A percentile compares a stretch with the other conserved stretches of the same genome.
Conservation (phyloP, 1,139 yeast genomes). For the Hyphopichia burtonii region DNA sequence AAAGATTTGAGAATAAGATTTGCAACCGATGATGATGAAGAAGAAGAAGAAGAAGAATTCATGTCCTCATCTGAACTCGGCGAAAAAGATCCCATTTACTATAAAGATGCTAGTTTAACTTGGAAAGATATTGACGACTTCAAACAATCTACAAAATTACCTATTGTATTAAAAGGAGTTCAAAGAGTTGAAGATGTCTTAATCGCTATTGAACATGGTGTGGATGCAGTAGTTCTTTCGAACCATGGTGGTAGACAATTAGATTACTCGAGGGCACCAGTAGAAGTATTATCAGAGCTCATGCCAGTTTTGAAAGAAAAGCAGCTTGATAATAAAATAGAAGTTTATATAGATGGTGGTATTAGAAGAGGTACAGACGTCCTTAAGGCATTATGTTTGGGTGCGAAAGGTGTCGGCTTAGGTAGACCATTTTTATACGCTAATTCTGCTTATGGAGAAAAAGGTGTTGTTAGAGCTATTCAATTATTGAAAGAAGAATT, state of each 20-base stretch:
- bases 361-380: conserved; percentile 54
- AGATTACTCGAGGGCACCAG: conserved; percentile 48
- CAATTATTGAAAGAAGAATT: conserved; percentile 47
- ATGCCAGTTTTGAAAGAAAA: conserved; percentile 37
- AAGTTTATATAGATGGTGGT: conserved; percentile 56
- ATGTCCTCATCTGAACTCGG: not conserved
- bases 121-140: conserved; percentile 21
- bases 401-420: conserved; percentile 57
- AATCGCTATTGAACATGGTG: conserved; percentile 44
- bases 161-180: conserved; percentile 50
- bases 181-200: conserved; percentile 52
- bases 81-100: conserved; percentile 8
- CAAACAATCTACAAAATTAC: conserved; percentile 21
- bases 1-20: conserved; percentile 18
- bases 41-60: conserved; percentile 5
- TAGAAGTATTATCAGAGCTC: conserved; percentile 49
- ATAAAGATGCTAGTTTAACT: conserved; percentile 11
- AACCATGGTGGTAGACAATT: conserved; percentile 60
- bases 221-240: conserved; percentile 51
- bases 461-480: conserved; percentile 45
- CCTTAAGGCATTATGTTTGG: conserved; percentile 52
- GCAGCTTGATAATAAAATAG: conserved; percentile 35
- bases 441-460: conserved; percentile 51
- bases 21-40: conserved; percentile 2
- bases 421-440: conserved; percentile 51